phyloP scores from a whole-genome alignment of 163 green algal genomes.

The Coccomyxa subellipsoidea region DNA sequence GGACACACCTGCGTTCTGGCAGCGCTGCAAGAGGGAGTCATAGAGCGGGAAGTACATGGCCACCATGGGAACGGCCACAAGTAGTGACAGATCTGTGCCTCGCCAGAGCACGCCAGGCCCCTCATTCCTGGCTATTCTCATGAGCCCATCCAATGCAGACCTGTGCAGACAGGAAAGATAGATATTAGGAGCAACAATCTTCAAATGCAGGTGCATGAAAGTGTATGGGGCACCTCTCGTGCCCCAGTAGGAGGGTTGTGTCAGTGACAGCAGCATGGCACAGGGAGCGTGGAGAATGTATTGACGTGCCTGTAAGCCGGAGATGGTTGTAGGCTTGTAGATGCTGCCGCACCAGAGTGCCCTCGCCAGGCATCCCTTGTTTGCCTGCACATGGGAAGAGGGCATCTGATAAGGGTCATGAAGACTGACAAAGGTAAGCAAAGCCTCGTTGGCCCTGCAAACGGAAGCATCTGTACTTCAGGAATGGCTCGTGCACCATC shows the following conservation, averaged over 20 bases:
- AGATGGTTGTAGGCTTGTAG: not conserved
- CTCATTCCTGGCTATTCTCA: constrained; percentile 56
- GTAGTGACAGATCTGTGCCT: constrained; percentile 76
- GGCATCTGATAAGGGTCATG: not conserved
- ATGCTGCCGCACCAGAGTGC: not conserved
- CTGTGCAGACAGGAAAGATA: no score
- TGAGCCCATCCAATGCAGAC: constrained; percentile 22
- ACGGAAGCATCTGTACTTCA: no score
- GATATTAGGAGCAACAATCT: no score
- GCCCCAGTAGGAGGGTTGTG: no score
- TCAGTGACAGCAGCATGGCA: no score
- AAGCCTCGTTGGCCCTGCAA: no score
- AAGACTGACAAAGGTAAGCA: no score
- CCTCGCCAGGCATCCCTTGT: not conserved
- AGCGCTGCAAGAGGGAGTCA: constrained; percentile 66
- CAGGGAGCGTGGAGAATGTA: not conserved
- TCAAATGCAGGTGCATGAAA: no score
- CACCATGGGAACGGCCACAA: constrained; percentile 71
- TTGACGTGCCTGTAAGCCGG: not conserved
- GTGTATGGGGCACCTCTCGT: no score
- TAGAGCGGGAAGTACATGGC: constrained; percentile 96
- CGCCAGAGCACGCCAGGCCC: constrained; percentile 79
- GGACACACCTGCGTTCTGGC: not conserved
- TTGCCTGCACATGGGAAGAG: not conserved
- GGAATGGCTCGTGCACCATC: no score